A percentile compares a stretch with the other conserved stretches of the same genome.
Evolutionary conservation across 441 rosid genomes (phyloP).

Genomic region (Gossypium gossypioides): DNA sequence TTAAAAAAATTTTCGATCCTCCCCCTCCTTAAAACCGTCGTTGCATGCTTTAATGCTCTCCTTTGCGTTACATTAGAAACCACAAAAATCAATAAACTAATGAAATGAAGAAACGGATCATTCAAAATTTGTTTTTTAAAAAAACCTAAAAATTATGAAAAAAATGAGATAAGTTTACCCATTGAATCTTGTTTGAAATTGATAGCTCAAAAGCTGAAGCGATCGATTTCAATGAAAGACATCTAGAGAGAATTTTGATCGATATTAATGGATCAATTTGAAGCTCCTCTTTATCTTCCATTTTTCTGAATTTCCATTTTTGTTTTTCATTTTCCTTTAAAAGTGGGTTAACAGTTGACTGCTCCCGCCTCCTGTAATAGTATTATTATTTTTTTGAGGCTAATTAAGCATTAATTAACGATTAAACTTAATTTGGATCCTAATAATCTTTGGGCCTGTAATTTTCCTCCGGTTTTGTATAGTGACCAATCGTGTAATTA

Average conservation of each 20-base stretch:
- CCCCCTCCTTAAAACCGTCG: not conserved
- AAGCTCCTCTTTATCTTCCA: slow-evolving; percentile 2
- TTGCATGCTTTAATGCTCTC: slow-evolving; percentile 15
- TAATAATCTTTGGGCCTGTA: not conserved
- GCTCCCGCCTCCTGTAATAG: slow-evolving; percentile 13
- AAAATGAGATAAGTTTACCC: slow-evolving; percentile 30
- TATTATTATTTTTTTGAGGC: no score
- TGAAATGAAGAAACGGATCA: slow-evolving; percentile 23
- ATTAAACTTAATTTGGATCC: not conserved
- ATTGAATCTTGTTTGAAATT: slow-evolving; percentile 18
- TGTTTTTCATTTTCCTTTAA: slow-evolving; percentile 8
- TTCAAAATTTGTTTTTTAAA: not conserved
- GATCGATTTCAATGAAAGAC: slow-evolving; percentile 9
- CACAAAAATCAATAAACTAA: not conserved
- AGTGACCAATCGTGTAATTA: not conserved
- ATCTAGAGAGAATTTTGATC: not conserved
- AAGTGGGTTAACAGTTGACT: slow-evolving; percentile 26
- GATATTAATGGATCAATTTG: not conserved
- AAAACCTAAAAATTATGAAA: slow-evolving; percentile 4
- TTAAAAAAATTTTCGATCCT: not conserved
- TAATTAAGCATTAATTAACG: not conserved
- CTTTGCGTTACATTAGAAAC: slow-evolving; percentile 9
- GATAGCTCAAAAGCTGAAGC: slow-evolving; percentile 1
- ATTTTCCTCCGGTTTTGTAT: not conserved
- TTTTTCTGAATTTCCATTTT: not conserved